Base-by-base conservation (phyloP, 441 rosid species). In the Croton laevigatus region DNA sequence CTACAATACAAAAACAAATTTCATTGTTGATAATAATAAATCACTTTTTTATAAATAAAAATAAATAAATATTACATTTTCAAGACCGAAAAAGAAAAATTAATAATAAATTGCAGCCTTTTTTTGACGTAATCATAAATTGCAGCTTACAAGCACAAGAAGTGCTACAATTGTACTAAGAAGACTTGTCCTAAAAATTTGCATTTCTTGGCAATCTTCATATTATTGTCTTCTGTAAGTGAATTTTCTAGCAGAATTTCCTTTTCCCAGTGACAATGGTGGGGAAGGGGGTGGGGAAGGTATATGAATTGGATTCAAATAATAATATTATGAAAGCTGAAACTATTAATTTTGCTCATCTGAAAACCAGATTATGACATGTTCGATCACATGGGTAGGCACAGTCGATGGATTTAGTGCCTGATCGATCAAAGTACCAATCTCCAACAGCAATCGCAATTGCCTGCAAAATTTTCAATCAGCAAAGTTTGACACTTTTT, bases 371-470 rank as follows among this genome's bases (percentile, higher is more conserved):
- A 81, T 94, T 88, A 85, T 94, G 98, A 81, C 99, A 94, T 65
- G 87, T 90, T 48, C 74, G 81, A 80, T 94, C 99, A 51, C 99
- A 92, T 0, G 98, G 98, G 65, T 93, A 87, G 0, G 99, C 85
- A 40, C 98, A 93, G 75, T 93, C 98, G 0, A 93, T 81, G 62
- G 80, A 74, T 88, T 85, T 90, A 40, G 83, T 82, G 14, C 80
- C 77, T 0, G 91, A 80, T 20, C 97, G 86, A 5, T 87, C 93
- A 51, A 93, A 96, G 72, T 88, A 96, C 99, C 99, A 96, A 76
- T 91, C 97, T 73, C 98, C 99, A n/a, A 96, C 98, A 0, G 99
- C 95, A 68, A 83, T 81, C 3, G 98, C 99, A 38, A 96, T 82
- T 4, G 93, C 89, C 98, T 96, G 92, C 81, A 77, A 27, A 53